Evolutionary conservation across 2,329 filamentous ascomycete species (phyloP).

Genomic region (Curvularia verruculosa): DNA sequence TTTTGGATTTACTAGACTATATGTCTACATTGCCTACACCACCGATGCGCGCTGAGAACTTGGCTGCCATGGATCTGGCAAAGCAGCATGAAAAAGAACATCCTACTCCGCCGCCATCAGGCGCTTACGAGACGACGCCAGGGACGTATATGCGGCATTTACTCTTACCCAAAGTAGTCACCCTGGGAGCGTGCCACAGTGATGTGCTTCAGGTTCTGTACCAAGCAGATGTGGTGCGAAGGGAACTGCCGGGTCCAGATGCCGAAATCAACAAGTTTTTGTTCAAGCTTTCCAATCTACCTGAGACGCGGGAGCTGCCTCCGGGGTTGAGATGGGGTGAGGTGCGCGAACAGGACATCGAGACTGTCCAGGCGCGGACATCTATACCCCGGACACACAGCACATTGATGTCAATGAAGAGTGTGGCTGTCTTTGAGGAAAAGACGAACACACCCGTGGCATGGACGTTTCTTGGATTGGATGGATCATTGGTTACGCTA

Average conservation of each 20-base stretch:
- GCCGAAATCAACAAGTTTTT: slow-evolving; percentile 62
- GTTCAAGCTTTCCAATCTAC: slow-evolving; percentile 57
- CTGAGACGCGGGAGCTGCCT: slow-evolving; percentile 49
- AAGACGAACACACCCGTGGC: slow-evolving; percentile 59
- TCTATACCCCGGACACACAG: slow-evolving; percentile 61
- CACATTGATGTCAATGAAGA: slow-evolving; percentile 51
- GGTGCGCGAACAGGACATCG: slow-evolving; percentile 60
- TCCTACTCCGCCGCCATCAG: slow-evolving; percentile 29
- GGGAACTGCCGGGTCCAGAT: slow-evolving; percentile 40
- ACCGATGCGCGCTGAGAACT: slow-evolving; percentile 35
- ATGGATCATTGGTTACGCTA: slow-evolving; percentile 66
- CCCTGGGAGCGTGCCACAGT: slow-evolving; percentile 53
- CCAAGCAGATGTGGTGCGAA: slow-evolving; percentile 30
- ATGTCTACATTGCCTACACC: slow-evolving; percentile 37
- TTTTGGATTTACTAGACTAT: slow-evolving; percentile 37
- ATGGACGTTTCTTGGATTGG: slow-evolving; percentile 69
- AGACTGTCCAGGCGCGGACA: slow-evolving; percentile 56
- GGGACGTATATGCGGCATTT: slow-evolving; percentile 43
- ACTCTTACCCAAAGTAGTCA: slow-evolving; percentile 47
- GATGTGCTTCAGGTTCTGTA: slow-evolving; percentile 31
- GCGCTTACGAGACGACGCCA: slow-evolving; percentile 24
- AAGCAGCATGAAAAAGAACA: slow-evolving; percentile 37
- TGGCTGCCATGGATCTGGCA: slow-evolving; percentile 33
- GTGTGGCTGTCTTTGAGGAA: slow-evolving; percentile 53
- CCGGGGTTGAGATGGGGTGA: slow-evolving; percentile 62